Conservation (phyloP, 768 basidiomycete genomes). For the Suillus subaureus region DNA sequence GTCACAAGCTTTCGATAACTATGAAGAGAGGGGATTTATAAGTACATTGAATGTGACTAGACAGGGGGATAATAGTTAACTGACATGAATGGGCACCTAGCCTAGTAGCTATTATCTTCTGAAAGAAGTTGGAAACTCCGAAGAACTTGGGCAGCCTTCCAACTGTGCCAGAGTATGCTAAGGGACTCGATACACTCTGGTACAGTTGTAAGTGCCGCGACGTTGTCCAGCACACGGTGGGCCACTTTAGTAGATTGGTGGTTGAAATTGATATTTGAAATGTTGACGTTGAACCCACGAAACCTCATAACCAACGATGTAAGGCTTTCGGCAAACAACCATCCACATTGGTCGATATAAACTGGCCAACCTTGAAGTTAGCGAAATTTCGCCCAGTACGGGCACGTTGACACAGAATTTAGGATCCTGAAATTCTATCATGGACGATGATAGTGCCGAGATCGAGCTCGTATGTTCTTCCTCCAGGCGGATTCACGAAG, state of each 20-base stretch:
- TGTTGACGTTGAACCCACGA: no score
- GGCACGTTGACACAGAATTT: background rate
- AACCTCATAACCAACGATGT: background rate
- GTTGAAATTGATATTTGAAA: background rate
- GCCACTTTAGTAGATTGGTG: background rate
- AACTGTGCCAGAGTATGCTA: background rate
- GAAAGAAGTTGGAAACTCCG: background rate
- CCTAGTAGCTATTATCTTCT: background rate
- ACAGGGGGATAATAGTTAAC: background rate
- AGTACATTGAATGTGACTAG: background rate
- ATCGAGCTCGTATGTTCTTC: slow-evolving; percentile 60
- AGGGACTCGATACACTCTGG: background rate
- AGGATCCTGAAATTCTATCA: slow-evolving; percentile 15
- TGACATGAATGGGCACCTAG: background rate
- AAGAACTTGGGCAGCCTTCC: background rate
- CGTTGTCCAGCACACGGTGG: background rate
- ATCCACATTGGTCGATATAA: background rate
- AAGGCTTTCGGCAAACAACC: background rate
- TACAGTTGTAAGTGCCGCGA: background rate
- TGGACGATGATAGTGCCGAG: slow-evolving; percentile 71
- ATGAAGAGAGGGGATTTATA: background rate
- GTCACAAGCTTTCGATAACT: background rate
- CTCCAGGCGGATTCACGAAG: background rate
- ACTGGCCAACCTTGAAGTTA: background rate
- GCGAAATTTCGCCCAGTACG: background rate